A percentile compares a stretch with the other conserved stretches of the same genome.
These are phyloP conservation scores for Gonium pectorale DNA, from an alignment of 139 green algal species.

Conservation along the genomic window DNA sequence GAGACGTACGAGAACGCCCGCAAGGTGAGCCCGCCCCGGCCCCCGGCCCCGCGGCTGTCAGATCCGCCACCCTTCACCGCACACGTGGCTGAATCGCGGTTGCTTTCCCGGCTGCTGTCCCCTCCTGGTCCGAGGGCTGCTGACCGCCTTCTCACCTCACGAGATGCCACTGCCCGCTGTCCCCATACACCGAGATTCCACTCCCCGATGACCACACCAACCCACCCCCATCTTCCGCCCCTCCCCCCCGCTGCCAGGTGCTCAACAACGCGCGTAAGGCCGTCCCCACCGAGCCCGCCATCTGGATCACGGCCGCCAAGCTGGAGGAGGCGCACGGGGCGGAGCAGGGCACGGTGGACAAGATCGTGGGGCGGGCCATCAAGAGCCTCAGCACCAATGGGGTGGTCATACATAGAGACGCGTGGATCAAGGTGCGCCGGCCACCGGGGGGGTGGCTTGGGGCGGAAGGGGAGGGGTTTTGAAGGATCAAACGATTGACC, in stretches of 20 bases:
- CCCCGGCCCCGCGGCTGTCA: background rate
- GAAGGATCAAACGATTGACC: too few relatives aligned
- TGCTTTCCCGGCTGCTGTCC: too few relatives aligned
- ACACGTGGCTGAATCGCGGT: too few relatives aligned
- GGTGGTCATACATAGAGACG: constrained; percentile 94
- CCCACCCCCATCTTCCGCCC: background rate
- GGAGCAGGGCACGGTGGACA: constrained; percentile 66
- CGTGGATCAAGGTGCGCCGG: constrained; percentile 76
- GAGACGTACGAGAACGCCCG: constrained; percentile 95
- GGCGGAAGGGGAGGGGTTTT: too few relatives aligned
- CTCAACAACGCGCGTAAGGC: constrained; percentile 95
- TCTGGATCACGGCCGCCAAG: constrained; percentile 97
- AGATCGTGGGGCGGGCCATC: constrained; percentile 69
- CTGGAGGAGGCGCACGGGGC: constrained; percentile 96
- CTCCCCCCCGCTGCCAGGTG: constrained; percentile 59
- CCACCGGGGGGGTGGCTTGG: background rate
- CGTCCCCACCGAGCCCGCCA: constrained; percentile 89
- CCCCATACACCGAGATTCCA: too few relatives aligned
- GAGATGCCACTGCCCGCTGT: too few relatives aligned
- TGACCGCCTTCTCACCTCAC: too few relatives aligned
- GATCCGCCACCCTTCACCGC: too few relatives aligned
- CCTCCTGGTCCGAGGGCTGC: too few relatives aligned
- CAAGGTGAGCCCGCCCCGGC: constrained; percentile 68
- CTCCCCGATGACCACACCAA: background rate
- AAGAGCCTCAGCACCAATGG: constrained; percentile 80